Evolutionary conservation across 1,284 basidiomycete species (phyloP), one percentile per base, ranked within the genome.

Genomic region (Rhodotorula sp.): DNA sequence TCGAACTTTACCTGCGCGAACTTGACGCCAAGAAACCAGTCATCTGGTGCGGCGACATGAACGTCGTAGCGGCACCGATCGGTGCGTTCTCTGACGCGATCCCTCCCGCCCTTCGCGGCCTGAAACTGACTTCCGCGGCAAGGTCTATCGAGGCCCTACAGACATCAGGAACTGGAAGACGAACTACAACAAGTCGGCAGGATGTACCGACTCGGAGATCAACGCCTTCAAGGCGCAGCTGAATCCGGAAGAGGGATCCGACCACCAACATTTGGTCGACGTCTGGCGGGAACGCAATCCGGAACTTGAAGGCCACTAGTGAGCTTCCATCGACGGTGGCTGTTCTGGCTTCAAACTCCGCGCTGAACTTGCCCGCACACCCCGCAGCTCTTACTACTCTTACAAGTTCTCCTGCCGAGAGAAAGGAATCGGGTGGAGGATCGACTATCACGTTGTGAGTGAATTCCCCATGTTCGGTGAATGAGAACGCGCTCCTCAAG

Each of bases 21-120:
- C 82, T 93, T 18, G 90, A 93, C 80, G 84, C 83, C 69, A 85
- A 85, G 76, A 94, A 94, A 77, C 88, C 91, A 5, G 88, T 94
- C 17, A 89, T 95, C 68, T 95, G 92, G 92, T 84, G 85, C n/a
- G 92, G 92, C 37, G 92, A 95, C 80, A 78, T 94, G 72, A 95
- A 95, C 75, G 91, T 93, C 45, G 91, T 92, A 2, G 89, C 89
- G 5, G 33, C 62, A 12, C 42, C 62, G 12, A 18, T 53, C 62
- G 57, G 57, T 59, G 42, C 17, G 57, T n/a, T n/a, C 4, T 12
- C 3, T 87, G 81, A 63, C 90, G 91, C 77, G 91, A 89, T 89
- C 91, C 91, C 78, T 10, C 26, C n/a, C 22, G 10, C 53, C 26
- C 5, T 20, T 18, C 22, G 62, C 48, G 30, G 14, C 20, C 12